These are phyloP conservation scores for Ophiostoma sp. DNA, from an alignment of 2,329 filamentous ascomycete genomes.

Conservation along the genomic window DNA sequence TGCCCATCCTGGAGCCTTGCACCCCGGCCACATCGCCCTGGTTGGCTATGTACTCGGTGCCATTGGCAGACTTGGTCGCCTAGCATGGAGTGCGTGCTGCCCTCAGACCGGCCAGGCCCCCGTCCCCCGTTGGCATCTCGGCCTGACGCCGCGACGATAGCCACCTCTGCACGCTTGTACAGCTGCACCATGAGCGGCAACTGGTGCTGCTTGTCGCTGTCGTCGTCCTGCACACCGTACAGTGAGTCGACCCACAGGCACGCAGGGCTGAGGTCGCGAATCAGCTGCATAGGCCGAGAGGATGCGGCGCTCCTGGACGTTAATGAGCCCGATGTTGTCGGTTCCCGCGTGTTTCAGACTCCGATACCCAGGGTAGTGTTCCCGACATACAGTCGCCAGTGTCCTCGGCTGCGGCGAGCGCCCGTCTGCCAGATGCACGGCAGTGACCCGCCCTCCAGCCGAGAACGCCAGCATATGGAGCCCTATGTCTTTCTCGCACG, in stretches of 20 bases:
- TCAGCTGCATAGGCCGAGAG: not conserved
- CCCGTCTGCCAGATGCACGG: not conserved
- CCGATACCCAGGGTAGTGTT: not conserved
- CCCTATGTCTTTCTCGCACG: not conserved
- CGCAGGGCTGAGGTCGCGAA: not conserved
- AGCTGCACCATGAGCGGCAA: slow-evolving; percentile 2
- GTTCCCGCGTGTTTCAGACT: not conserved
- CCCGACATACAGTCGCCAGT: not conserved
- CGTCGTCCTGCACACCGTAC: slow-evolving; percentile 11
- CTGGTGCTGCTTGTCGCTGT: slow-evolving; percentile 6
- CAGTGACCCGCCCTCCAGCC: not conserved
- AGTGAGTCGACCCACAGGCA: slow-evolving; percentile 13
- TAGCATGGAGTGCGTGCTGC: not conserved
- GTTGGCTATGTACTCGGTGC: not conserved
- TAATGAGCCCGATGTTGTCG: not conserved
- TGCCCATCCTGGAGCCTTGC: not conserved
- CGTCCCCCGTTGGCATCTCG: not conserved
- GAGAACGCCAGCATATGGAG: not conserved
- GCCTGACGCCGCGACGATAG: not conserved
- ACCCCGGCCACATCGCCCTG: not conserved
- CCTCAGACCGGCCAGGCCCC: not conserved
- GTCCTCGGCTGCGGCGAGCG: not conserved
- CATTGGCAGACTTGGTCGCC: not conserved
- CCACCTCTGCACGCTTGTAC: slow-evolving; percentile 5
- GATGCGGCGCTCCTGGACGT: not conserved